These are phyloP conservation scores for Wickerhamiella dianesei DNA, from an alignment of 805 yeast species.

Conservation along the genomic window DNA sequence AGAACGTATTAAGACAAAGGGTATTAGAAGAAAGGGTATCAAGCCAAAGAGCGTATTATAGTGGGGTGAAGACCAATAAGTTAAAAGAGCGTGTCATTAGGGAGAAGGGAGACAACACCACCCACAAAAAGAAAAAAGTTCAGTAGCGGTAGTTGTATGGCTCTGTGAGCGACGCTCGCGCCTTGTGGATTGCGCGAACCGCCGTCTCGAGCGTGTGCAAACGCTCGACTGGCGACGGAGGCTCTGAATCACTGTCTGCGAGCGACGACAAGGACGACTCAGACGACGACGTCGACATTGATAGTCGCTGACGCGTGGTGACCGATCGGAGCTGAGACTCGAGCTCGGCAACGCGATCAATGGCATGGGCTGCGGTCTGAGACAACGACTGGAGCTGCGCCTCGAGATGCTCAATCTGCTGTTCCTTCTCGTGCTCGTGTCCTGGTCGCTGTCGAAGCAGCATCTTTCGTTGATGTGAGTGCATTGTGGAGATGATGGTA, in stretches of 20 bases:
- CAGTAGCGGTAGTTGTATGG: conserved; percentile 17
- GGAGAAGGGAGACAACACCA: too few relatives aligned
- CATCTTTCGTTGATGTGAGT: background rate
- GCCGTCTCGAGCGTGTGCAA: conserved; percentile 16
- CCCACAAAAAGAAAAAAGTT: background rate
- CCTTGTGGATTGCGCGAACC: conserved; percentile 13
- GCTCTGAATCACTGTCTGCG: conserved; percentile 1
- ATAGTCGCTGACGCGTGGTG: conserved; percentile 1
- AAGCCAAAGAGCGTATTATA: too few relatives aligned
- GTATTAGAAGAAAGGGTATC: too few relatives aligned
- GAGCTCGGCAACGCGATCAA: conserved; percentile 19
- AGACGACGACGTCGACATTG: conserved; percentile 7
- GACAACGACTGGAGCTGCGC: conserved; percentile 18
- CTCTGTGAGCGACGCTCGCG: conserved; percentile 16
- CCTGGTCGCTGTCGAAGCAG: background rate
- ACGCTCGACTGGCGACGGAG: conserved; percentile 11
- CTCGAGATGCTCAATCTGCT: conserved; percentile 18
- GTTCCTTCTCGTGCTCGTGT: conserved; percentile 1
- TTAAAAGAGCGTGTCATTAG: conserved; percentile 2
- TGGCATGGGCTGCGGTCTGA: conserved; percentile 20
- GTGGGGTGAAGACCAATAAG: too few relatives aligned
- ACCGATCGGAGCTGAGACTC: conserved; percentile 14
- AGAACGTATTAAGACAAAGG: too few relatives aligned
- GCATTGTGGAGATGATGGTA: background rate
- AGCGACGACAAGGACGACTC: conserved; percentile 5